Percentiles rank a stretch among this genome's conserved stretches.
phyloP scores from a whole-genome alignment of 2,329 filamentous ascomycete species.

The Arthroderma sp. region DNA sequence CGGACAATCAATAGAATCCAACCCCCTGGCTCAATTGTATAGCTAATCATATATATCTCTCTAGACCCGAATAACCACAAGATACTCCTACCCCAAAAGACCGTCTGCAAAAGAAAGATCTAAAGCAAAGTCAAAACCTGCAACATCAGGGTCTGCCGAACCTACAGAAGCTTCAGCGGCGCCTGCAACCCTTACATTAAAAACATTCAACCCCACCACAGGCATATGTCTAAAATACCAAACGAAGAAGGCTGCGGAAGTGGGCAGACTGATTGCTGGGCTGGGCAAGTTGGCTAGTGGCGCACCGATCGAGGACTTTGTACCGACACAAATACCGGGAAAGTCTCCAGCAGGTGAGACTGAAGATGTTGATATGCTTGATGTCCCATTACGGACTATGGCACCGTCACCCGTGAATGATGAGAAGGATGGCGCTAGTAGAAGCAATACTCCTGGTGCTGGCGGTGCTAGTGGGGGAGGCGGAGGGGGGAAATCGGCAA shows the following conservation, averaged over 20 bases:
- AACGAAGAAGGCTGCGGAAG: conserved; percentile 83
- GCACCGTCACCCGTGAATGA: conserved; percentile 15
- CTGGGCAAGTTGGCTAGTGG: conserved; percentile 62
- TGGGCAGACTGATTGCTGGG: conserved; percentile 65
- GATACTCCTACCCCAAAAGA: conserved; percentile 57
- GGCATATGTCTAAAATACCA: conserved; percentile 81
- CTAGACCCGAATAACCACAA: conserved; percentile 86
- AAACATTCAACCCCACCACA: conserved; percentile 73
- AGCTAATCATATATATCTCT: conserved; percentile 7
- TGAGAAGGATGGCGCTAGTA: conserved; percentile 30
- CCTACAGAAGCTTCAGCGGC: conserved; percentile 33
- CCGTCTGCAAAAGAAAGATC: conserved; percentile 21
- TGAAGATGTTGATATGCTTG: conserved; percentile 28
- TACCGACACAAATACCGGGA: conserved; percentile 29
- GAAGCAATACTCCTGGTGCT: conserved; percentile 19
- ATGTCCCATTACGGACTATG: conserved; percentile 13
- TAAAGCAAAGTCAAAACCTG: conserved; percentile 20
- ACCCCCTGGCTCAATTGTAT: not conserved
- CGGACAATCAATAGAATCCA: not conserved
- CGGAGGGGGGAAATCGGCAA: conserved; percentile 57
- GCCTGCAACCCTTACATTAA: conserved; percentile 64
- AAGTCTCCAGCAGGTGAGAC: conserved; percentile 22
- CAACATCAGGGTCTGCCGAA: conserved; percentile 21
- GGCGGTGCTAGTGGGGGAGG: conserved; percentile 53
- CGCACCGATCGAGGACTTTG: conserved; percentile 37